Evolutionary conservation across 129 eudicot species (phyloP), one percentile per base, ranked within the genome.

Genomic region (Pseudognaphalium luteoalbum): DNA sequence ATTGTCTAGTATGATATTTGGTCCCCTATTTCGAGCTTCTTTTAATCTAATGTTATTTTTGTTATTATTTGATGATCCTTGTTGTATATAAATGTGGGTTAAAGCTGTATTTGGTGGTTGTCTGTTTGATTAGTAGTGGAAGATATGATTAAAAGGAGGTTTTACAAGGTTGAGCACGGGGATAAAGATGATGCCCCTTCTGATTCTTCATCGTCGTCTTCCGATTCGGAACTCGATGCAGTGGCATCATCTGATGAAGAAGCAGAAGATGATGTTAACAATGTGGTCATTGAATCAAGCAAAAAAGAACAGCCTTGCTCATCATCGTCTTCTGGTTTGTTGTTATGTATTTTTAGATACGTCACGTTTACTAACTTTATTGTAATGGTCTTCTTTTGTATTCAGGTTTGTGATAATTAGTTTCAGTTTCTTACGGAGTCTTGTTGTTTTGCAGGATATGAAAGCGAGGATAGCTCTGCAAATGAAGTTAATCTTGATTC

Each of bases 401-500:
- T 77, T 68, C 58, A 68, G 61, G 35, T 79, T 79, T 12, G 2
- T 33, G 39, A 62, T 30, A n/a, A 17, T 68, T 4, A 5, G 58
- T 50, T 17, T 0, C 28, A 6, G 6, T 12, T 77, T 47, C 58
- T 62, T 33, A 71, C 22, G 0, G 29, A 21, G 20, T 69, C 14
- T 7, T 19, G 29, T 3, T 74, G 39, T 75, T 68, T 79, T 82
- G 35, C 87, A 93, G 98, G 98, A 51, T 90, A 93, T 75, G 98
- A 90, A 74, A 93, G 96, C 65, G 97, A 93, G 77, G 96, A 93
- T 64, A 88, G 97, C 85, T 90, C 97, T 0, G 96, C 68, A 64
- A 81, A 93, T 80, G 97, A 88, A 85, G 90, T 88, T 83, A 90
- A 84, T 74, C 88, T 86, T 34, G 92, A 90, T 65, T 87, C 97